Evolutionary conservation across 805 yeast genomes (phyloP).

Genomic region (Zygoascus tannicola): DNA sequence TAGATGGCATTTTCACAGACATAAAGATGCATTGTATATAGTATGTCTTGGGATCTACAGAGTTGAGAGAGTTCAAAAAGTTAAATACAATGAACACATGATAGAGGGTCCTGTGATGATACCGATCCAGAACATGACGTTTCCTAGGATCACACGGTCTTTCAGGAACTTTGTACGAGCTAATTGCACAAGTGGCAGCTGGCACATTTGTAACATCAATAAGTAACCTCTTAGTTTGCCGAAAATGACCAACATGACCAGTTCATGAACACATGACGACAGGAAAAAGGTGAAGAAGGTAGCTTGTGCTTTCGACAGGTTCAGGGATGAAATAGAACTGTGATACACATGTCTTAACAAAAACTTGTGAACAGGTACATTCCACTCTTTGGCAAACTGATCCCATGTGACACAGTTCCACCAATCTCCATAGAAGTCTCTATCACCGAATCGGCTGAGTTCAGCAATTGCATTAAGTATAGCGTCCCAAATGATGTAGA

Average conservation of each 20-base stretch:
- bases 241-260: constrained; percentile 86
- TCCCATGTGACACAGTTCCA: constrained; percentile 96
- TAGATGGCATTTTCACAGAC: no score
- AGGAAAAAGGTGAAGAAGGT: constrained; percentile 51
- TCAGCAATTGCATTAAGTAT: constrained; percentile 87
- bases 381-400: constrained; percentile 90
- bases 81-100: constrained; percentile 73
- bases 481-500: constrained; percentile 92
- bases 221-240: constrained; percentile 72
- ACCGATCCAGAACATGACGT: constrained; percentile 84
- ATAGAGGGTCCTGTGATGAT: constrained; percentile 83
- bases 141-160: constrained; percentile 55
- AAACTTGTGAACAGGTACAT: constrained; percentile 84
- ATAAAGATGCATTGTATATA: not conserved
- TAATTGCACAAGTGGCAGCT: constrained; percentile 66
- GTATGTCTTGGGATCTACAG: no score
- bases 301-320: constrained; percentile 57
- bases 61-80: constrained; percentile 38
- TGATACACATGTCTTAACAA: constrained; percentile 90
- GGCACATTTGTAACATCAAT: constrained; percentile 74
- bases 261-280: constrained; percentile 78
- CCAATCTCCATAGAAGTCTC: constrained; percentile 94
- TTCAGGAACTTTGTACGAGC: constrained; percentile 44
- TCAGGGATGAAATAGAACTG: constrained; percentile 68
- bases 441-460: constrained; percentile 73